phyloP scores from a whole-genome alignment of 805 yeast species.

The Yarrowia phangngaensis region DNA sequence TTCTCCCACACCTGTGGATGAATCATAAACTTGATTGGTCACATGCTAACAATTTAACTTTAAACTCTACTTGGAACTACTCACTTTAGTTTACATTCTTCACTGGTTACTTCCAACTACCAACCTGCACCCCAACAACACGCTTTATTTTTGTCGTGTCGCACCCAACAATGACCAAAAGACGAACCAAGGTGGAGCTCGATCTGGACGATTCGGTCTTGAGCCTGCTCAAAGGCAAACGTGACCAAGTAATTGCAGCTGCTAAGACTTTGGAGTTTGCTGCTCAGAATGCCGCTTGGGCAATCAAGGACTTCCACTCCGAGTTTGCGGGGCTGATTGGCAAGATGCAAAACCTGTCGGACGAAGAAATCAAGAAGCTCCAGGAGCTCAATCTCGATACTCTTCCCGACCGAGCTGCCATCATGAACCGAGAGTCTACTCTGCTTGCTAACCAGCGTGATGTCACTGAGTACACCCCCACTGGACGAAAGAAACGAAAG shows the following conservation, averaged over 20 bases:
- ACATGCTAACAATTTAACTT: too few species aligned
- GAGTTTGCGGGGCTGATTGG: conserved; percentile 15
- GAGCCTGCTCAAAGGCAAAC: conserved; percentile 23
- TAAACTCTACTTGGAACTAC: too few species aligned
- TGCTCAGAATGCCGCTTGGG: conserved; percentile 21
- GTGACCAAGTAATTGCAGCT: conserved; percentile 18
- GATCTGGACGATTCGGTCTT: conserved; percentile 20
- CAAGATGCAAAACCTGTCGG: conserved; percentile 4
- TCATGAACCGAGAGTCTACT: not conserved
- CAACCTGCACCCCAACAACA: not conserved
- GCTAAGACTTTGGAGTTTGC: conserved; percentile 11
- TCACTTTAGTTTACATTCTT: conserved; percentile 24
- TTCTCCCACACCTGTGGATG: too few species aligned
- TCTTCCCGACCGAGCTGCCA: conserved; percentile 10
- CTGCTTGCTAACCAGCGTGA: too few species aligned
- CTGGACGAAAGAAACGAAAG: conserved; percentile 20
- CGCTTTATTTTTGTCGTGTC: not conserved
- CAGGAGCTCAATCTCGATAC: conserved; percentile 12
- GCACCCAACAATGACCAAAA: too few species aligned
- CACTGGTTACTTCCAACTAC: not conserved
- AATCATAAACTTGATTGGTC: too few species aligned
- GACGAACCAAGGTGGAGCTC: not conserved
- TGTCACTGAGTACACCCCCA: conserved; percentile 6
- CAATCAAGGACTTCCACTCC: conserved; percentile 21
- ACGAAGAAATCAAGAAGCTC: conserved; percentile 8